These are phyloP conservation scores for Serendipita sp. DNA, from an alignment of 768 basidiomycete genomes.

Conservation along the genomic window DNA sequence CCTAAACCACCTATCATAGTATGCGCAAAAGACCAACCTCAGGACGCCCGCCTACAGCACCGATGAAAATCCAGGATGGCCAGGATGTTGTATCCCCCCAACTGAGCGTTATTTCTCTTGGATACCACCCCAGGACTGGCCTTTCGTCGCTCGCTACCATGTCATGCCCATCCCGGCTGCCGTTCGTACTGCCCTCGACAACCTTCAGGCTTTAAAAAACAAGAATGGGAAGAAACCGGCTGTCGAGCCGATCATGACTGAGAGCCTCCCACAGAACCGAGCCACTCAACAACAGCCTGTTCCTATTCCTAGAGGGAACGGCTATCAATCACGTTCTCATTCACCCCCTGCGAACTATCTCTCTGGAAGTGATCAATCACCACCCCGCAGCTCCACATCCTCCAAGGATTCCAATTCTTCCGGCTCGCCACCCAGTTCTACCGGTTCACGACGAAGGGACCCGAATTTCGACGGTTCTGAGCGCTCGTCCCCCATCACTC, in stretches of 20 bases:
- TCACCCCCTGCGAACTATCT: not conserved
- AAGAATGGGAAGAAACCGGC: not conserved
- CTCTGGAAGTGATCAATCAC: not conserved
- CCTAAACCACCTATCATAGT: slow-evolving; percentile 27
- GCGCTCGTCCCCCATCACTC: not conserved
- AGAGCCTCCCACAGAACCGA: not conserved
- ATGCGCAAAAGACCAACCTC: slow-evolving; percentile 20
- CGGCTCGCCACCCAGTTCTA: not conserved
- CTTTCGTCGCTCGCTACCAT: slow-evolving; percentile 58
- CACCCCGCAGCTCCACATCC: not conserved
- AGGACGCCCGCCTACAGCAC: slow-evolving; percentile 19
- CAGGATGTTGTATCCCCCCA: slow-evolving; percentile 77
- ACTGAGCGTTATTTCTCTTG: slow-evolving; percentile 36
- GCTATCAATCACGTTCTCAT: not conserved
- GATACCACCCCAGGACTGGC: slow-evolving; percentile 65
- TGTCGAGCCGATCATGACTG: not conserved
- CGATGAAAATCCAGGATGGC: slow-evolving; percentile 65
- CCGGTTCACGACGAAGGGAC: not conserved
- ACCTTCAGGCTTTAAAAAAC: slow-evolving; percentile 9
- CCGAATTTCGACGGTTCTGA: not conserved
- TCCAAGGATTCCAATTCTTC: not conserved
- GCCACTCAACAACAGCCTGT: not conserved
- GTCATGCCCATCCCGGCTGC: slow-evolving; percentile 55
- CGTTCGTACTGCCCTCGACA: slow-evolving; percentile 50
- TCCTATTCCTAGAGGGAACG: not conserved